Base-by-base conservation (phyloP, 768 basidiomycete genomes). In the Tulasnella sp. region DNA sequence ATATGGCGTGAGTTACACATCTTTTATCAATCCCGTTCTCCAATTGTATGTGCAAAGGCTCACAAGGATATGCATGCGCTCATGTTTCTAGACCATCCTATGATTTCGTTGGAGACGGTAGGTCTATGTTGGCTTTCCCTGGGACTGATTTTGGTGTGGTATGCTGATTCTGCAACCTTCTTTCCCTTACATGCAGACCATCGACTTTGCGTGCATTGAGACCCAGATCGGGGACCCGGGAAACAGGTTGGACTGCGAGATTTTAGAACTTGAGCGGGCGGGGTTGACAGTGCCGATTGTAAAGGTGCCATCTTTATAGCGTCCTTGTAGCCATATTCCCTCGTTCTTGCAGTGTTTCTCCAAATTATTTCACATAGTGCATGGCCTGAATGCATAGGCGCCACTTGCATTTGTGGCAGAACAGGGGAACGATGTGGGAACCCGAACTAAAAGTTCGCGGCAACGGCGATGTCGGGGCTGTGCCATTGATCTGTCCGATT, bases 121-220 rank as follows among this genome's bases (percentile, higher is more conserved):
- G 46, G 75, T 69, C 53, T 42, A 55, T 24, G 30, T 29, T 58
- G n/a, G n/a, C n/a, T n/a, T n/a, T n/a, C n/a, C n/a, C n/a, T n/a
- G n/a, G 43, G 25, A 61, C 63, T 59, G 9, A 54, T 61, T 29
- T 11, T 11, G 42, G 11, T 43, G 42, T 43, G n/a, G n/a, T 11
- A 43, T 59, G 61, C 60, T 19, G 59, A 38, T 52, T 50, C n/a
- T n/a, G n/a, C n/a, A n/a, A n/a, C n/a, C n/a, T n/a, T n/a, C n/a
- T n/a, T n/a, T n/a, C n/a, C n/a, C n/a, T n/a, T n/a, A n/a, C n/a
- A n/a, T n/a, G n/a, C 67, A 90, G 85, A 69, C 74, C 10, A 78
- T 91, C 71, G 88, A 91, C 65, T 79, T 92, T 63, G 77, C 88
- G 8, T 98, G 94, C 66, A 80, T 98, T 8, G 94, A 97, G 71